Base-by-base conservation (phyloP, 805 yeast species). In the Vanderwaltozyma tropicalis region DNA sequence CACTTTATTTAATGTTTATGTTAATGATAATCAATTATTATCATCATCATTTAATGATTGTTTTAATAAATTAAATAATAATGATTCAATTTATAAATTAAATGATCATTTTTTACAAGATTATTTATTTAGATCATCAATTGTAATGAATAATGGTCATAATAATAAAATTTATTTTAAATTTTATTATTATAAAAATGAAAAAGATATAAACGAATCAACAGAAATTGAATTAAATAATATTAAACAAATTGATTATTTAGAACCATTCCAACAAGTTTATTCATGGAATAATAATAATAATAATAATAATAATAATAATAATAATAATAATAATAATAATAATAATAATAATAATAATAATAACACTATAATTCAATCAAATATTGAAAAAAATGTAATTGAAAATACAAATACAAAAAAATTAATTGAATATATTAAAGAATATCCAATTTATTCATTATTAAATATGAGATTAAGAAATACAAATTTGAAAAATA, bases 101-200 rank as follows among this genome's bases (percentile, higher is more conserved):
- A 49, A 48, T 19, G 34, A 38, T 4, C 40, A 42, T 10, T 39
- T 45, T n/a, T 43, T 52, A 20, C 32, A 47, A 6, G 48, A 44
- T 5, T 29, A 39, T 15, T 32, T 56, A 24, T 57, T 56, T 32
- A 43, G 48, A 36, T 53, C 59, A 12, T 53, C 50, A 24, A 53
- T 54, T 3, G 59, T 55, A 1, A 55, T 57, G 62, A 57, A 56
- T 38, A 56, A 56, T 42, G 61, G 59, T 2, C 51, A 50, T 35
- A 51, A 50, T 34, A 57, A 57, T n/a, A 52, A 38, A 22, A 48
- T 49, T 17, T 15, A 36, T 29, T 34, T 42, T 13, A 43, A 42
- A 27, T 48, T 44, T 15, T 22, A 28, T 14, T 30, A 32, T 7
- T 29, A 30, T 22, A 42, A 32, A n/a, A 26, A 28, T 16, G 27